Base-by-base conservation (phyloP, 2,329 filamentous ascomycete genomes). In the Dichotomopilus funicola region DNA sequence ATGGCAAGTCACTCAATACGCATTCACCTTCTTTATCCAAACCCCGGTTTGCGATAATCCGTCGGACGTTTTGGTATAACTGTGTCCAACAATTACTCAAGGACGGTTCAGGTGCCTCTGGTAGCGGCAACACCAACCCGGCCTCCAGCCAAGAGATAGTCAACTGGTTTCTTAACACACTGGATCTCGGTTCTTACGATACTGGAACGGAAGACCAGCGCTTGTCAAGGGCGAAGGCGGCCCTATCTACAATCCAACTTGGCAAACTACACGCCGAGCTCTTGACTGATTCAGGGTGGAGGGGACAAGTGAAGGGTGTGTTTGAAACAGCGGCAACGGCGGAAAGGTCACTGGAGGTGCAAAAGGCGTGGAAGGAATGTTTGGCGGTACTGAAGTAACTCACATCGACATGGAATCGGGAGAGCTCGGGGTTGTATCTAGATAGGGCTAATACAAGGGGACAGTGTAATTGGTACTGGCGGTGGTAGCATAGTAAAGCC, bases 181-280 rank as follows among this genome's bases (percentile, higher is more conserved):
- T 83, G 6, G 76, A 80, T 35, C 63, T 76, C 3, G 73, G 76
- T 8, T 68, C 70, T 43, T 68, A 71, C 0, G 78, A 78, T 35
- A 69, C 72, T 0, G 77, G 79, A 0, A 75, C 76, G 0, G 80
- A 83, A 62, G 65, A 72, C 4, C 80, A 83, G 67, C 73, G 81
- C 12, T 61, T 73, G 27, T 68, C 68, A 57, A 70, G 80, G 40
- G 75, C 74, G 1, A 75, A 75, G 61, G 78, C 79, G 0, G 65
- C 77, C 0, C 68, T 67, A 1, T 71, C 72, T 0, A 70, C 76
- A 9, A 64, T 74, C 5, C 70, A 69, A 57, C 72, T 77, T 1
- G 73, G 71, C 57, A 71, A 70, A 40, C 68, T 70, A 67, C 73
- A 0, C 75, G 59, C 12, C 38, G 51, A 5, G 49, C 38, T 46